phyloP scores from a whole-genome alignment of 1,139 yeast species.

The Protomyces inouyei region DNA sequence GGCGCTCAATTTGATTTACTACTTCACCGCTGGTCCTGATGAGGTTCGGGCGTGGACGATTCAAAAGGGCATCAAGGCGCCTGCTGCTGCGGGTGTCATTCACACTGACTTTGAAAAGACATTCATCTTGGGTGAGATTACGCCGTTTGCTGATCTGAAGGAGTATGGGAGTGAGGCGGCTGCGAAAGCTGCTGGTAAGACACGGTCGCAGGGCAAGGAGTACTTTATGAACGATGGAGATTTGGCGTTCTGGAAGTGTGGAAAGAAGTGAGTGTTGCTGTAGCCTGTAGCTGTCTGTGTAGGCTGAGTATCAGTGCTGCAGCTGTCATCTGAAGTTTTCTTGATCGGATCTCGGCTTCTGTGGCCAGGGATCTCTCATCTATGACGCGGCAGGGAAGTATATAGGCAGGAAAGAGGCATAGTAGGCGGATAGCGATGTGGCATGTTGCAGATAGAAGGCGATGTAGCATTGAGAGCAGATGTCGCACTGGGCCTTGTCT shows the following conservation, averaged over 20 bases:
- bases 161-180: constrained; percentile 75
- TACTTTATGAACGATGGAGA: constrained; percentile 91
- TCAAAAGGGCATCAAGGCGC: constrained; percentile 70
- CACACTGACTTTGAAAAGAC: constrained; percentile 56
- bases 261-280: not conserved
- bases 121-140: constrained; percentile 62
- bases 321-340: no score
- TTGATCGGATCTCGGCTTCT: no score
- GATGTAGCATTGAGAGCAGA: no score
- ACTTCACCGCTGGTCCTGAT: constrained; percentile 83
- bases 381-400: no score
- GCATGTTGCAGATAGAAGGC: no score
- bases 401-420: no score
- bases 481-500: no score
- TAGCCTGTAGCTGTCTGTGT: no score
- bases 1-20: constrained; percentile 68
- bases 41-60: constrained; percentile 94
- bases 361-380: no score
- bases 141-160: constrained; percentile 74
- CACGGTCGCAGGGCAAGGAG: constrained; percentile 92
- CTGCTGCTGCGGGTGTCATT: constrained; percentile 90
- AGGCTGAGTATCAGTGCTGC: no score
- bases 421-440: no score
- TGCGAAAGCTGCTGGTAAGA: constrained; percentile 90
- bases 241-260: constrained; percentile 57